phyloP scores from a whole-genome alignment of 768 basidiomycete species.

The Kwoniella botswanensis region DNA sequence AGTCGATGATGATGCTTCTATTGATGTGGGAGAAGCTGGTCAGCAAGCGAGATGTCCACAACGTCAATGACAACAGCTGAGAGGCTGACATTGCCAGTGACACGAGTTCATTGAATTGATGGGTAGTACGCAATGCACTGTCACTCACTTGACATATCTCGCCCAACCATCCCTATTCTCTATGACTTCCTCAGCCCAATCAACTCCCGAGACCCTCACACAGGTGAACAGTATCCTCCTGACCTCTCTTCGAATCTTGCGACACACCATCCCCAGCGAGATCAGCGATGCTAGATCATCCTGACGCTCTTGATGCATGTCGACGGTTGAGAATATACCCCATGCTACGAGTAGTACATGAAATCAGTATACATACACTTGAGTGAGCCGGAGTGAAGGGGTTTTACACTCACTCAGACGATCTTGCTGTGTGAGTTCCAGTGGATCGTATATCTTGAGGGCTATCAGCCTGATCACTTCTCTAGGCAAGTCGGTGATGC shows the following conservation, averaged over 20 bases:
- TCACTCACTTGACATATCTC: conserved; percentile 49
- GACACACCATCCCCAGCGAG: conserved; percentile 39
- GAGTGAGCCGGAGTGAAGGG: not conserved
- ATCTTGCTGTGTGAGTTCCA: conserved; percentile 50
- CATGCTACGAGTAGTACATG: conserved; percentile 37
- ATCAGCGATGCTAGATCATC: conserved; percentile 43
- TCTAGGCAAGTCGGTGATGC: conserved; percentile 32
- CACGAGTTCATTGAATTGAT: too few relatives aligned
- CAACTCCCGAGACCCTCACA: conserved; percentile 43
- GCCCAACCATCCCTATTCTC: conserved; percentile 46
- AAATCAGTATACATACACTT: too few relatives aligned
- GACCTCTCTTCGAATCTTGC: conserved; percentile 44
- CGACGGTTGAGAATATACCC: conserved; percentile 57
- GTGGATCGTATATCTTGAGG: conserved; percentile 45
- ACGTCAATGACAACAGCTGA: too few relatives aligned
- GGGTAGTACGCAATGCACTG: too few relatives aligned
- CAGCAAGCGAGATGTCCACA: not conserved
- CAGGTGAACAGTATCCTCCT: conserved; percentile 49
- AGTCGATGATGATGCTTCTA: conserved; percentile 53
- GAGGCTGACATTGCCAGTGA: too few relatives aligned
- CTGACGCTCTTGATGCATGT: conserved; percentile 51
- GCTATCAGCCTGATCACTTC: conserved; percentile 47
- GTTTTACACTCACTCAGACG: conserved; percentile 44
- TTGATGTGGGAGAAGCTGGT: not conserved
- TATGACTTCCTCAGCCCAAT: conserved; percentile 43